Percentiles rank a stretch among this genome's conserved stretches.
phyloP scores from a whole-genome alignment of 2,329 filamentous ascomycete genomes.

The Aureobasidium zeae region DNA sequence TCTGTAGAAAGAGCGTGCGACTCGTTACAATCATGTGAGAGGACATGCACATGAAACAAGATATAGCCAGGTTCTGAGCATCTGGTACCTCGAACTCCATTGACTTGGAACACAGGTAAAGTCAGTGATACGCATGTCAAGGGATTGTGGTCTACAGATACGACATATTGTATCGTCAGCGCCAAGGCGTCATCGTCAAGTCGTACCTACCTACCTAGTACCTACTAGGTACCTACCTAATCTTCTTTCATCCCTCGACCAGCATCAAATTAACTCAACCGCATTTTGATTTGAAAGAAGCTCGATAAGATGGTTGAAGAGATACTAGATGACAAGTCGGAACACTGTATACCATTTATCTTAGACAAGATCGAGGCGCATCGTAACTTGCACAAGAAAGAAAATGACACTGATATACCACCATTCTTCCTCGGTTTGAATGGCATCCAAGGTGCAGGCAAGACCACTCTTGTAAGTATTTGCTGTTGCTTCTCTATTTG shows the following conservation, averaged over 20 bases:
- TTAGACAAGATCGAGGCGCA: constrained; percentile 50
- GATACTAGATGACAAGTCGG: constrained; percentile 68
- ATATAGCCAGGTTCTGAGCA: too few species aligned
- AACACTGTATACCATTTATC: constrained; percentile 70
- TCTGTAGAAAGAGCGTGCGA: constrained; percentile 1
- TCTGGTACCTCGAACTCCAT: too few species aligned
- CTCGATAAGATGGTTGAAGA: constrained; percentile 26
- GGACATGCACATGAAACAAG: background rate
- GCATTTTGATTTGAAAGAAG: background rate
- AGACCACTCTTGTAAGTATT: constrained; percentile 66
- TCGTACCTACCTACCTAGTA: too few species aligned
- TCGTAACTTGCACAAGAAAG: constrained; percentile 32
- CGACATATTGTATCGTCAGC: background rate
- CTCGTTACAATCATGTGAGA: constrained; percentile 6
- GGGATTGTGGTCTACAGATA: too few species aligned
- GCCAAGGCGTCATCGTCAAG: constrained; percentile 5
- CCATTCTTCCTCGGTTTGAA: constrained; percentile 85
- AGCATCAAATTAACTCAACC: background rate
- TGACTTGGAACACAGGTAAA: too few species aligned
- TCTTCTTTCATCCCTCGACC: too few species aligned
- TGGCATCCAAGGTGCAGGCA: constrained; percentile 84
- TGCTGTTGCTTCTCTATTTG: background rate
- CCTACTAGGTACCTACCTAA: too few species aligned
- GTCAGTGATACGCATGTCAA: too few species aligned
- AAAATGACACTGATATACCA: constrained; percentile 32